Evolutionary conservation across 2,329 filamentous ascomycete species (phyloP).

Genomic region (Arthrobotrys conoides): DNA sequence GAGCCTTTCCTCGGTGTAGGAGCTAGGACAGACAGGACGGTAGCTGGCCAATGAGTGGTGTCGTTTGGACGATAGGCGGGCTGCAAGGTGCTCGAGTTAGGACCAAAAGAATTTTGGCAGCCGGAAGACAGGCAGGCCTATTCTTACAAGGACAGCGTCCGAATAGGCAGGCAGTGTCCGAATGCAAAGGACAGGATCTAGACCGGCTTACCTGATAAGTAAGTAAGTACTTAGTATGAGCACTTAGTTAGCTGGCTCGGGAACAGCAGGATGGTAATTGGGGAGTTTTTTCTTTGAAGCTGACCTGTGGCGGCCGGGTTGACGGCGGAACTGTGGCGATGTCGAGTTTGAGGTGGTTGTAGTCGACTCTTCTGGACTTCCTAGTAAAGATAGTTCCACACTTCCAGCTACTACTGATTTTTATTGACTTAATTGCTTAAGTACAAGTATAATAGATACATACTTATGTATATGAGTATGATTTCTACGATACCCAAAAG

Average conservation of each 20-base stretch:
- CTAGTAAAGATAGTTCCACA: too few species aligned
- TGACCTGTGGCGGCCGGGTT: conserved; percentile 14
- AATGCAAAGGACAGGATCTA: neutral
- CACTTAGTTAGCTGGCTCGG: neutral
- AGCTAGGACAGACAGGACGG: conserved; percentile 22
- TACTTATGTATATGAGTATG: too few species aligned
- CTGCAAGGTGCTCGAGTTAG: conserved; percentile 52
- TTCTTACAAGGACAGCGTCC: conserved; percentile 2
- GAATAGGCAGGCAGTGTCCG: conserved; percentile 13
- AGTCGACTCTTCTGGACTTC: neutral
- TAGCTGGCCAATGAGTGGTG: conserved; percentile 43
- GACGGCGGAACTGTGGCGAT: conserved; percentile 9
- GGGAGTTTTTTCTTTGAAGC: conserved; percentile 3
- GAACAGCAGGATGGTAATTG: neutral
- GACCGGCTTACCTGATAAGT: conserved; percentile 7
- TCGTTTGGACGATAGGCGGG: conserved; percentile 46
- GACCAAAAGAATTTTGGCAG: conserved; percentile 49
- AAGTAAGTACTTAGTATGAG: neutral
- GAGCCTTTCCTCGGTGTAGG: conserved; percentile 51
- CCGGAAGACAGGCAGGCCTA: conserved; percentile 16
- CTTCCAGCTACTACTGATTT: too few species aligned
- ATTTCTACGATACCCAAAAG: too few species aligned
- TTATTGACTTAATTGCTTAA: too few species aligned
- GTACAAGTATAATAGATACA: too few species aligned
- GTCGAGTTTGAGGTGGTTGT: neutral